Base-by-base conservation (phyloP, 495 filamentous ascomycete species). In the Talaromyces trachyspermus region DNA sequence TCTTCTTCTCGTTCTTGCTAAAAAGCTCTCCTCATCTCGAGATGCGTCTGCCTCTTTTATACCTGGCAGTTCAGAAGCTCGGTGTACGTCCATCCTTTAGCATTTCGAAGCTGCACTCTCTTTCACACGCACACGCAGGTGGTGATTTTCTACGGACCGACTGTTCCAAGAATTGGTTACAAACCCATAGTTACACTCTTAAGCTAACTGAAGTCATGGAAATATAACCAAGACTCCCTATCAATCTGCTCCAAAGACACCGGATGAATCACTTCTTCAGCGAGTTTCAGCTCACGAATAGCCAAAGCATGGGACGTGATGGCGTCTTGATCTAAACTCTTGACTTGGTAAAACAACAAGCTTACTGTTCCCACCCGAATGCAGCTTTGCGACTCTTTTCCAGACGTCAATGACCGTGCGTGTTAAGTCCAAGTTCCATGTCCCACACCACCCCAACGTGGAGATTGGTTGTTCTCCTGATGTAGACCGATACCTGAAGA, bases 401-500 rank as follows among this genome's bases (percentile, higher is more conserved):
- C 3, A 32, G 14, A 32, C 2, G 14, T 32, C 29, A 9, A 32
- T n/a, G 3, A 32, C 29, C 14, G 2, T n/a, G 10, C 10, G 29
- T n/a, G 10, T n/a, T 2, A 32, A 4, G 10, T 32, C 29, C 3
- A 32, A 4, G 3, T 32, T 32, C 29, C 29, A 32, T 9, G 29
- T 32, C 29, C n/a, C 3, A 32, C 29, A 32, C 29, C 29, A 32
- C 14, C 29, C 29, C 3, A 32, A n/a, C 3, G 29, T 32, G 29
- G 29, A 2, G n/a, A n/a, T n/a, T n/a, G n/a, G n/a, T n/a, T n/a
- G n/a, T 32, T 32, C 10, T 10, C 10, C 14, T 32, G 29, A 9
- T 32, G 29, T 32, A 17, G 19, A 17, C 29, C 3, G 29, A 52
- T 66, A 65, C 46, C 52, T 51, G 52, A 68, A 68, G 48, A 62